Evolutionary conservation across 441 rosid genomes (phyloP).

Genomic region (Biscutella laevigata): DNA sequence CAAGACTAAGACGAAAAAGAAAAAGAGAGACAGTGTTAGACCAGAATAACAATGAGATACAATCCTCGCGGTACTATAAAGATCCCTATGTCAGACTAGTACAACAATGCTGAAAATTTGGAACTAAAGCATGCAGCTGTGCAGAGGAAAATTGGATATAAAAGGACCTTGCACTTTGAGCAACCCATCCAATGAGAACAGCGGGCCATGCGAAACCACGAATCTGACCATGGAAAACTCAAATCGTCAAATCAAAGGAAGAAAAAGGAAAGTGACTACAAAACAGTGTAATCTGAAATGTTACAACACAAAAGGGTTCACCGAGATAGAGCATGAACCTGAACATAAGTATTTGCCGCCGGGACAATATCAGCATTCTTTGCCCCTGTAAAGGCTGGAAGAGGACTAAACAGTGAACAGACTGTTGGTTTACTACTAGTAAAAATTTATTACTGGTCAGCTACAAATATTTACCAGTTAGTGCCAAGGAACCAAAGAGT

Average conservation of each 20-base stretch:
- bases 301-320: not conserved
- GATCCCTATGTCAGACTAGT: not conserved
- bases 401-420: slow-evolving; percentile 10
- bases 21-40: slow-evolving; percentile 9
- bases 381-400: slow-evolving; percentile 53
- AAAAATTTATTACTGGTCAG: not conserved
- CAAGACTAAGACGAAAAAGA: slow-evolving; percentile 45
- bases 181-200: slow-evolving; percentile 63
- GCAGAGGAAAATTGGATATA: slow-evolving; percentile 8
- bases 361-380: slow-evolving; percentile 48
- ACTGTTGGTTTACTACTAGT: not conserved
- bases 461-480: slow-evolving; percentile 39
- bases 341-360: slow-evolving; percentile 55
- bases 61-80: not conserved
- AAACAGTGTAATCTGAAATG: not conserved
- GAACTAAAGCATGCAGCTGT: not conserved
- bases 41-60: slow-evolving; percentile 1
- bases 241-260: not conserved
- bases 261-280: slow-evolving; percentile 1
- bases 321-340: slow-evolving; percentile 30
- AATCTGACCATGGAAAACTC: slow-evolving; percentile 31
- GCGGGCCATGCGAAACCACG: slow-evolving; percentile 56
- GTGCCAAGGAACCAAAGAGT: slow-evolving; percentile 42
- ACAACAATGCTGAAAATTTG: not conserved
- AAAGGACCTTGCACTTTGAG: slow-evolving; percentile 72